These are phyloP conservation scores for Flueggea neowawraea DNA, from an alignment of 441 rosid genomes.

Conservation along the genomic window DNA sequence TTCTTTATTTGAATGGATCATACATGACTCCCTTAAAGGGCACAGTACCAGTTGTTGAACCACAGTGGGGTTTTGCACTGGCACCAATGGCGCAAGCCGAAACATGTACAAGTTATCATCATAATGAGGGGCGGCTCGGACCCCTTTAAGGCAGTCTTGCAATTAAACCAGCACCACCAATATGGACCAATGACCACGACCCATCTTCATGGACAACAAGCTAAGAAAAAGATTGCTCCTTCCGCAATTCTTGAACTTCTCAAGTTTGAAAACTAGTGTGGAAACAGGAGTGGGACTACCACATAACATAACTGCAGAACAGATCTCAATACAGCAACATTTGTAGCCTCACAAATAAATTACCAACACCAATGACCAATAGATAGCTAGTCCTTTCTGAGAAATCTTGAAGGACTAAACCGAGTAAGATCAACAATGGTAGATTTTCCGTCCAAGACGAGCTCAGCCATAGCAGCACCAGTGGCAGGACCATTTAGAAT, in stretches of 20 bases:
- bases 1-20: too few relatives aligned
- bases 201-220: neutral
- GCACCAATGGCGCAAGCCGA: neutral
- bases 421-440: conserved; percentile 50
- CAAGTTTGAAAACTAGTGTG: too few relatives aligned
- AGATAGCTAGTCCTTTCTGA: conserved; percentile 15
- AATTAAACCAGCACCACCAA: neutral
- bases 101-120: neutral
- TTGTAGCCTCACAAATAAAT: too few relatives aligned
- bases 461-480: conserved; percentile 74
- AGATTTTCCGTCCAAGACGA: conserved; percentile 58
- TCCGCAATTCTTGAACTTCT: too few relatives aligned
- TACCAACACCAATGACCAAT: neutral
- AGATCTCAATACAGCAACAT: too few relatives aligned
- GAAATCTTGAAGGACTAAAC: conserved; percentile 77
- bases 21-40: neutral
- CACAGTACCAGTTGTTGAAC: neutral
- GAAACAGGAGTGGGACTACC: too few relatives aligned
- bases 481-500: conserved; percentile 85
- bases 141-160: neutral
- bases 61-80: neutral
- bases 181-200: neutral
- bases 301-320: too few relatives aligned
- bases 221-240: too few relatives aligned
- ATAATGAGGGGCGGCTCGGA: neutral